Evolutionary conservation across 352 stramenopile genomes (phyloP).

Genomic region (Blastocystis sp.): DNA sequence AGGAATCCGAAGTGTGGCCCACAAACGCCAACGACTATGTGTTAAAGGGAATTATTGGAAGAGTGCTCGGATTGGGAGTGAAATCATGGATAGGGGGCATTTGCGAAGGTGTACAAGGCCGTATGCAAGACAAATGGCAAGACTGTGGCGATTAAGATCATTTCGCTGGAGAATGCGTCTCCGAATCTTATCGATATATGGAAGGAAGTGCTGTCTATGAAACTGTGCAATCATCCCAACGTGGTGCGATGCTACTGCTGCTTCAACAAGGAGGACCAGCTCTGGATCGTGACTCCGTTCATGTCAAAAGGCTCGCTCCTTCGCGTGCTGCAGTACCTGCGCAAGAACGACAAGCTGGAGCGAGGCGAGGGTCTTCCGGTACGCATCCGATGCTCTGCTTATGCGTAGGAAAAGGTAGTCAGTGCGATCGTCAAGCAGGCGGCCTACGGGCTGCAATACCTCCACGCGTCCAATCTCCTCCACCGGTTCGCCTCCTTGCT

Average conservation of each 20-base stretch:
- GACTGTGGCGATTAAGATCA: constrained; percentile 64
- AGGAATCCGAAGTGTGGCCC: constrained; percentile 34
- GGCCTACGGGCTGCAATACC: constrained; percentile 47
- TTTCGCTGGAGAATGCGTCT: constrained; percentile 50
- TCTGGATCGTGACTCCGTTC: constrained; percentile 66
- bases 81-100: constrained; percentile 43
- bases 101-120: constrained; percentile 67
- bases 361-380: constrained; percentile 42
- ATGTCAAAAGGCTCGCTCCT: constrained; percentile 66
- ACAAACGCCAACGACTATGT: constrained; percentile 60
- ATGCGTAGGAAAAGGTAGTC: constrained; percentile 33
- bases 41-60: constrained; percentile 40
- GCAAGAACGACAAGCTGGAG: not conserved
- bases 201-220: constrained; percentile 65
- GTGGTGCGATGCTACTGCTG: constrained; percentile 62
- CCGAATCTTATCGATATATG: constrained; percentile 52
- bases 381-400: not conserved
- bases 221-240: constrained; percentile 67
- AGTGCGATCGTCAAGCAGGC: constrained; percentile 49
- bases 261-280: constrained; percentile 39
- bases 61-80: not conserved
- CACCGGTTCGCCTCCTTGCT: constrained; percentile 26
- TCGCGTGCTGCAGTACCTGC: constrained; percentile 41
- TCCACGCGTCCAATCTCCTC: constrained; percentile 50
- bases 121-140: constrained; percentile 51